Evolutionary conservation across 148 eudicot genomes (phyloP).

Genomic region (Heliamphora exappendiculata): DNA sequence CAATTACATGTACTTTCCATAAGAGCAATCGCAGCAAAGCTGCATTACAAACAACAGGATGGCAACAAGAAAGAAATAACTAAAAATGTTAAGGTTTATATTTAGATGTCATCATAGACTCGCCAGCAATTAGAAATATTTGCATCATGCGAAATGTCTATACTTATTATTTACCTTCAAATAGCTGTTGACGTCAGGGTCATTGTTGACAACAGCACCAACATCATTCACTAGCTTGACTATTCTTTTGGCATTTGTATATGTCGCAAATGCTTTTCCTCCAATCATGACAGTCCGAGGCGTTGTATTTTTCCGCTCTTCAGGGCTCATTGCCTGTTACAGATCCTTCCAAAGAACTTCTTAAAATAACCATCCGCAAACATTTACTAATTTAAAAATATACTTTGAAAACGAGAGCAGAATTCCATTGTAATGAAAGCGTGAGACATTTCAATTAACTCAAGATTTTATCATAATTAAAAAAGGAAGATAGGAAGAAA

Average conservation of each 20-base stretch:
- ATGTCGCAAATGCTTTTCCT: conserved; percentile 97
- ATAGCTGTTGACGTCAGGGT: conserved; percentile 79
- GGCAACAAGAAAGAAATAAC: neutral
- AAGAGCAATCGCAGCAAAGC: neutral
- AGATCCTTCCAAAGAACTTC: conserved; percentile 2
- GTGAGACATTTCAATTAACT: neutral
- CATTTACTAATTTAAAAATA: neutral
- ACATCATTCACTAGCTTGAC: conserved; percentile 92
- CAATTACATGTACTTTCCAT: neutral
- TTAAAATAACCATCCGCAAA: neutral
- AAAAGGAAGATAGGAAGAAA: neutral
- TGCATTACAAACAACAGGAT: no score
- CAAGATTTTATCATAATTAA: neutral
- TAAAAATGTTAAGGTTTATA: neutral
- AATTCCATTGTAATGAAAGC: neutral
- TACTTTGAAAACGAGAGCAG: neutral
- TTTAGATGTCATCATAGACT: neutral
- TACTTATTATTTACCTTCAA: conserved; percentile 53
- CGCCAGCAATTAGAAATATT: neutral
- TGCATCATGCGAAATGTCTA: neutral
- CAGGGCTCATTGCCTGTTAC: conserved; percentile 85
- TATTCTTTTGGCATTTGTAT: conserved; percentile 92
- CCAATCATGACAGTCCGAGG: conserved; percentile 95
- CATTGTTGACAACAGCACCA: conserved; percentile 86
- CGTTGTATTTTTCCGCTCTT: conserved; percentile 64